Percentiles rank a stretch among this genome's conserved stretches.
phyloP scores from a whole-genome alignment of 495 filamentous ascomycete genomes.

The Xylaria cubensis region DNA sequence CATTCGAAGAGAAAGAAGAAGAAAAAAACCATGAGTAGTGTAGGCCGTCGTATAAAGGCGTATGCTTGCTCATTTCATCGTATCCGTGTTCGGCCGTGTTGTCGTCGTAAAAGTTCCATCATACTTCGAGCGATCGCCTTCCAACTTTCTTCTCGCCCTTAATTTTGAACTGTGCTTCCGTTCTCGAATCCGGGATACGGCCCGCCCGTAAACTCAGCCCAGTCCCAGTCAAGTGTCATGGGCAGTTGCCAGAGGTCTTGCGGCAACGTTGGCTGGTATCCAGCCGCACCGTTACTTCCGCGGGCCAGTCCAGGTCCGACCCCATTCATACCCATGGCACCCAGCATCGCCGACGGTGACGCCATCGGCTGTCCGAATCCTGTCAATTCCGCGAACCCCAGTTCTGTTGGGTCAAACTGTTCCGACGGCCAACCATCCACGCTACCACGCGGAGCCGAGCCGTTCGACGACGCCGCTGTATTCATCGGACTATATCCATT shows the following conservation, averaged over 20 bases:
- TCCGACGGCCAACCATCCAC: constrained; percentile 34
- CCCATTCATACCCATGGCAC: constrained; percentile 36
- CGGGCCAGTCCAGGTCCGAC: constrained; percentile 24
- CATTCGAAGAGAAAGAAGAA: neutral
- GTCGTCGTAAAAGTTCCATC: constrained; percentile 6
- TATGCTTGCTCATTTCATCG: neutral
- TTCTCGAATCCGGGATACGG: constrained; percentile 61
- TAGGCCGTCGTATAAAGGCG: neutral
- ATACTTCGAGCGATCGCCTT: neutral
- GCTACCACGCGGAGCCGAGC: constrained; percentile 35
- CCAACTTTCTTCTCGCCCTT: neutral
- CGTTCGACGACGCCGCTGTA: constrained; percentile 36
- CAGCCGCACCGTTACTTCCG: constrained; percentile 7
- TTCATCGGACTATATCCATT: constrained; percentile 46
- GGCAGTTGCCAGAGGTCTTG: constrained; percentile 96
- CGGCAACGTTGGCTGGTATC: constrained; percentile 91
- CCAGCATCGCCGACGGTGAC: constrained; percentile 45
- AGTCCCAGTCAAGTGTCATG: constrained; percentile 98
- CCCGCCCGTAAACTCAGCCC: constrained; percentile 82
- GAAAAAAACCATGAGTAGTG: neutral
- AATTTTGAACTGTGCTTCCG: constrained; percentile 39
- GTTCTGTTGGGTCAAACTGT: constrained; percentile 36
- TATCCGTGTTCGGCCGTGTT: constrained; percentile 4
- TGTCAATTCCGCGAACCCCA: constrained; percentile 56
- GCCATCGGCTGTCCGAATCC: constrained; percentile 51